Conservation (phyloP, 371 early-diverging fungal species). For the Mortierella sp. region DNA sequence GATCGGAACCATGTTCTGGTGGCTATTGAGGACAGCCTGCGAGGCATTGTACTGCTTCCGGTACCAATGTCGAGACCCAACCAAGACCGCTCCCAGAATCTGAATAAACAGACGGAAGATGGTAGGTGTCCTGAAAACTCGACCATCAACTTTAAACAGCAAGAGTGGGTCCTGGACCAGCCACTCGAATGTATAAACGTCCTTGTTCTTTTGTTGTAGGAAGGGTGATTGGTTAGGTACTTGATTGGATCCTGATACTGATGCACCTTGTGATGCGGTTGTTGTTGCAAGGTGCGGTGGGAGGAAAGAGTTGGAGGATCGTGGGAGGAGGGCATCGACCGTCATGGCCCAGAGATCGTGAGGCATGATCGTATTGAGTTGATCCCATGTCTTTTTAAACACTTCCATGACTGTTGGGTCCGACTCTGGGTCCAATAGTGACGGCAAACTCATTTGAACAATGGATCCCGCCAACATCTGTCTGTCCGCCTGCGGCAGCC, state of each 20-base stretch:
- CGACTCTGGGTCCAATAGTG: slow-evolving; percentile 38
- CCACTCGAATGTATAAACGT: slow-evolving; percentile 56
- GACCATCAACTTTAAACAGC: slow-evolving; percentile 65
- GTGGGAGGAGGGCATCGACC: slow-evolving; percentile 36
- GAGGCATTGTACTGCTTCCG: slow-evolving; percentile 41
- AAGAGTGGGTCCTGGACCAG: slow-evolving; percentile 66
- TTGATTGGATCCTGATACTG: neutral
- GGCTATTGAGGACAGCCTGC: slow-evolving; percentile 21
- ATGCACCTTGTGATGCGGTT: neutral
- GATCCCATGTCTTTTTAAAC: slow-evolving; percentile 57
- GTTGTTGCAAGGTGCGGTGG: neutral
- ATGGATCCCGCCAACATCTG: slow-evolving; percentile 30
- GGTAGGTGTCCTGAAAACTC: slow-evolving; percentile 63
- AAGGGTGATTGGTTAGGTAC: neutral
- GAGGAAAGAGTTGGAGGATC: neutral
- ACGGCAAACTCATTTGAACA: slow-evolving; percentile 38
- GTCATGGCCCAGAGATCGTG: slow-evolving; percentile 57
- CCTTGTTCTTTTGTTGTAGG: slow-evolving; percentile 9
- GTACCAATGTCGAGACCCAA: slow-evolving; percentile 42
- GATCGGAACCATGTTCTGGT: slow-evolving; percentile 21
- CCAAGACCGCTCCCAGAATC: slow-evolving; percentile 48
- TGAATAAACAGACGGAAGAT: slow-evolving; percentile 68
- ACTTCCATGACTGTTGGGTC: slow-evolving; percentile 46
- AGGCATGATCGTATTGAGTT: slow-evolving; percentile 51
- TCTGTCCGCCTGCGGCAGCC: slow-evolving; percentile 30